phyloP scores from a whole-genome alignment of 2,329 filamentous ascomycete genomes.

The Pseudogymnoascus sp. region DNA sequence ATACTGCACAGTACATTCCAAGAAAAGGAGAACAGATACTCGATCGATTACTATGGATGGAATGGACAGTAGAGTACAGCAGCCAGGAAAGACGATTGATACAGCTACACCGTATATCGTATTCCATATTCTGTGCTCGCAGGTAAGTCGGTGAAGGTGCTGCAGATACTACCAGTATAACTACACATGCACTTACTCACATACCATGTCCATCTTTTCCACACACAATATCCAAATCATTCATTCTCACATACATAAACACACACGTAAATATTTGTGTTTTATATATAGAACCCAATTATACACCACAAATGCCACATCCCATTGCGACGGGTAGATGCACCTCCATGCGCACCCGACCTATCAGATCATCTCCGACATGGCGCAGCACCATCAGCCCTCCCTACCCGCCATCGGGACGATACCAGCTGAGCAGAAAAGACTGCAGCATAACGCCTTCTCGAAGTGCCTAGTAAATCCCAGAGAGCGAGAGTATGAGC shows the following conservation, averaged over 20 bases:
- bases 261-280: not conserved
- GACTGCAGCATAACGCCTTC: not conserved
- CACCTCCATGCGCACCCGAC: not conserved
- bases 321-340: not conserved
- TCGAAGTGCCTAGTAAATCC: not conserved
- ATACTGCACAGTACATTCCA: no score
- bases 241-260: not conserved
- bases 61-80: not conserved
- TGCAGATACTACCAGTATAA: no score
- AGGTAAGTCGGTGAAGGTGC: not conserved
- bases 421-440: not conserved
- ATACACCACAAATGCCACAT: not conserved
- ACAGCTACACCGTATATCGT: not conserved
- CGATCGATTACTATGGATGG: not conserved
- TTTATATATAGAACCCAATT: not conserved
- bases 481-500: not conserved
- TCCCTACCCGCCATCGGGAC: not conserved
- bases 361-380: not conserved
- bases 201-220: not conserved
- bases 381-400: not conserved
- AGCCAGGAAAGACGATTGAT: not conserved
- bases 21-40: no score
- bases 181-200: no score
- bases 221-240: not conserved
- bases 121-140: not conserved